phyloP scores from a whole-genome alignment of 805 yeast genomes.

The Danielozyma ontarioensis region DNA sequence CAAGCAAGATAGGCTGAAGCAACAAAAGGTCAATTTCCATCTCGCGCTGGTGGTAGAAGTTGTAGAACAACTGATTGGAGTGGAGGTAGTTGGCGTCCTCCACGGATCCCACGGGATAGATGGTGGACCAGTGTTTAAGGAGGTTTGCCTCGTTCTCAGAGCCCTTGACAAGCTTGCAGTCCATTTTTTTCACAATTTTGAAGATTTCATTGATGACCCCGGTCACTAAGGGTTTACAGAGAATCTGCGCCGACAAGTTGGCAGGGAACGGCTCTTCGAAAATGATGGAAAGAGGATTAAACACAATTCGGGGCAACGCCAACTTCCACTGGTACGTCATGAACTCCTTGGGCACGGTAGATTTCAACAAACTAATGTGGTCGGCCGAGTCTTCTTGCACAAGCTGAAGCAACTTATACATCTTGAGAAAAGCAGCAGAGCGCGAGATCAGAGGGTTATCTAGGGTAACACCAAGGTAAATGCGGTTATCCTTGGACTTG shows the following conservation, averaged over 20 bases:
- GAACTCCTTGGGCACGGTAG: slow-evolving; percentile 51
- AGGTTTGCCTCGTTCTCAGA: slow-evolving; percentile 62
- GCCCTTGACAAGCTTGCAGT: slow-evolving; percentile 64
- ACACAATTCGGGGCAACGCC: slow-evolving; percentile 71
- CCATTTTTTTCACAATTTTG: slow-evolving; percentile 72
- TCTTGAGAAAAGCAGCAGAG: slow-evolving; percentile 12
- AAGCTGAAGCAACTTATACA: slow-evolving; percentile 28
- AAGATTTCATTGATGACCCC: slow-evolving; percentile 75
- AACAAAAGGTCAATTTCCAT: slow-evolving; percentile 70
- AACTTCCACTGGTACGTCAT: slow-evolving; percentile 79
- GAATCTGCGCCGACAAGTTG: slow-evolving; percentile 55
- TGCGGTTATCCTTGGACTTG: slow-evolving; percentile 24
- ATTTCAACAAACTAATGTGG: slow-evolving; percentile 43
- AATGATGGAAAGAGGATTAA: slow-evolving; percentile 69
- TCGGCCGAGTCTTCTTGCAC: slow-evolving; percentile 30
- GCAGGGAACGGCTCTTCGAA: slow-evolving; percentile 68
- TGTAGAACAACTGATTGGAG: slow-evolving; percentile 61
- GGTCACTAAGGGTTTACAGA: slow-evolving; percentile 79
- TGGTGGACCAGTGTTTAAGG: slow-evolving; percentile 47
- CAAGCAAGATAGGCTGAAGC: slow-evolving; percentile 80
- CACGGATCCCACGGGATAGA: slow-evolving; percentile 30
- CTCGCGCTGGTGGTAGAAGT: slow-evolving; percentile 48
- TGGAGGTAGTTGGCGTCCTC: slow-evolving; percentile 30
- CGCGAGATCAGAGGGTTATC: slow-evolving; percentile 11
- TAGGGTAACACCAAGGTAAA: slow-evolving; percentile 22